Percentiles rank a stretch among this genome's conserved stretches.
Conservation (phyloP, 2,329 filamentous ascomycete species). For the Talaromyces sp. region DNA sequence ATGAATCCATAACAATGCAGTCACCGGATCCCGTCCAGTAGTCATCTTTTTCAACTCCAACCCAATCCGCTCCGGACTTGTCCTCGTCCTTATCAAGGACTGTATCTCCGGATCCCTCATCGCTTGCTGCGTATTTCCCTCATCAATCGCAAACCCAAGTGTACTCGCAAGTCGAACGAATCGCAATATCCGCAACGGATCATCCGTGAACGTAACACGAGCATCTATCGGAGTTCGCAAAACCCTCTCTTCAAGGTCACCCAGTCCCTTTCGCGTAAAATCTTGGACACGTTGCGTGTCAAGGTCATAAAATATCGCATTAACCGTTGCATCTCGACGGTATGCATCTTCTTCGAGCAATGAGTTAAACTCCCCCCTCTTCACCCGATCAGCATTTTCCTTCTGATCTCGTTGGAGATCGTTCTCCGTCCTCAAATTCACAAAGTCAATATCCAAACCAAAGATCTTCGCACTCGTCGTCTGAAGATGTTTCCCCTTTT, state of each 20-base stretch:
- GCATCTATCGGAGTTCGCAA: slow-evolving; percentile 8
- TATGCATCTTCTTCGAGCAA: slow-evolving; percentile 3
- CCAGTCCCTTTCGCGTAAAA: background rate
- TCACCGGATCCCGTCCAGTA: background rate
- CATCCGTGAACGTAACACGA: slow-evolving; percentile 2
- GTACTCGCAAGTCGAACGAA: slow-evolving; percentile 3
- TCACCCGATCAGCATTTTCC: no score
- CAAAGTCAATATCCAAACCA: slow-evolving; percentile 8
- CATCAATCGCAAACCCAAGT: slow-evolving; percentile 6
- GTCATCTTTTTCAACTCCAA: slow-evolving; percentile 10
- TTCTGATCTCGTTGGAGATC: background rate
- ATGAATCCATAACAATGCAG: slow-evolving; percentile 7
- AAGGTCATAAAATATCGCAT: slow-evolving; percentile 9
- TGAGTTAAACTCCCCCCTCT: background rate
- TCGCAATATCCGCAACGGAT: slow-evolving; percentile 4
- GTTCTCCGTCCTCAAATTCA: slow-evolving; percentile 2
- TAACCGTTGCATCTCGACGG: slow-evolving; percentile 4
- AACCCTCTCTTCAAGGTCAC: background rate
- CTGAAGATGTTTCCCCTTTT: slow-evolving; percentile 7
- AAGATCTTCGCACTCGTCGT: slow-evolving; percentile 7
- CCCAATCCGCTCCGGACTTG: background rate
- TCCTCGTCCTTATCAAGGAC: background rate
- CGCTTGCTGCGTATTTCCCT: background rate
- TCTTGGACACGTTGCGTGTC: background rate
- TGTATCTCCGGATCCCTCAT: slow-evolving; percentile 1